Base-by-base conservation (phyloP, 345 rosid genomes). In the Populus simonii region DNA sequence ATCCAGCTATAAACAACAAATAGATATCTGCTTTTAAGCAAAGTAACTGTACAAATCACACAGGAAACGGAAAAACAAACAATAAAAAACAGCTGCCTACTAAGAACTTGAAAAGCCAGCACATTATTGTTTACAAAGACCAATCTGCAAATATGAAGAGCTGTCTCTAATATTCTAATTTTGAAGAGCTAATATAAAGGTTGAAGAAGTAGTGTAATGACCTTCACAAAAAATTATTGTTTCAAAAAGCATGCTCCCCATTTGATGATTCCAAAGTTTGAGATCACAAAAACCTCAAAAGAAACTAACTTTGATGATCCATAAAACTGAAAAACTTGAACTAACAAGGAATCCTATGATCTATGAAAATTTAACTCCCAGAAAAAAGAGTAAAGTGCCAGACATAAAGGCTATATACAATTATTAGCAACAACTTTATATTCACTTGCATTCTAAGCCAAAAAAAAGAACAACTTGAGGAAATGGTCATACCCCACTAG, bases 401-500 rank as follows among this genome's bases (percentile, higher is more conserved):
- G 77, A 47, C 68, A 76, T 55, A 82, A 85, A 90, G 87, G 86
- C 76, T 83, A 74, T 57, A 65, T 41, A 65, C 75, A 75, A 83
- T 80, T 71, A 84, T 67, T 33, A 81, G 73, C 68, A 77, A 79
- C 43, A 73, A 70, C 82, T 88, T 84, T 82, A 84, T 74, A 79
- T 85, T 90, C 97, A 87, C 98, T 91, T 91, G 90, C 92, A 90
- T 85, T 91, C 82, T 74, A 93, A 89, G 90, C 88, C 84, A 89
- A 85, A 80, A 74, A 81, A 81, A 57, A 61, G 8, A 77, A 45
- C 75, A 73, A 80, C 71, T 25, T 31, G 78, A 84, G 83, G 77
- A 81, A 87, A 83, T 81, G 81, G 80, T 27, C 85, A 84, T 84
- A 89, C 90, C 89, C 89, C 76, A 83, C 84, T 59, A 84, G 93